Percentiles rank a stretch among this genome's conserved stretches.
These are phyloP conservation scores for Zymoseptoria pseudotritici DNA, from an alignment of 2,329 filamentous ascomycete species.

Conservation along the genomic window DNA sequence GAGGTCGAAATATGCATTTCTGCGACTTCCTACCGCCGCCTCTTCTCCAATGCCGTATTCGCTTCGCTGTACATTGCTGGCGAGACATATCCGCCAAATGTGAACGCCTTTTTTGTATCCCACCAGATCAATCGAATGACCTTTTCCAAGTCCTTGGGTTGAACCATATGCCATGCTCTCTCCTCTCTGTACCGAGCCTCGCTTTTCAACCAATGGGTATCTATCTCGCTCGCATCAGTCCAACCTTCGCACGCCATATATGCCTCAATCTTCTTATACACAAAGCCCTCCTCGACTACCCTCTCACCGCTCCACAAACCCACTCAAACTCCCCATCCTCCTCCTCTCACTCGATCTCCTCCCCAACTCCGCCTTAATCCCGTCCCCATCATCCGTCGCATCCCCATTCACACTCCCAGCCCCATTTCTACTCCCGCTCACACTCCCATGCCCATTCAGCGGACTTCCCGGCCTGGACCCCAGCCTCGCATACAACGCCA, in stretches of 20 bases:
- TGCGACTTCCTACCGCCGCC: neutral
- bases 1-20: neutral
- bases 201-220: neutral
- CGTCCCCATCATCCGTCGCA: neutral
- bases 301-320: neutral
- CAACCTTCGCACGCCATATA: neutral
- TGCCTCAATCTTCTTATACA: neutral
- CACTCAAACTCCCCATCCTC: neutral
- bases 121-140: too few species aligned
- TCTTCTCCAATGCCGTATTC: neutral
- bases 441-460: neutral
- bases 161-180: neutral
- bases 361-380: neutral
- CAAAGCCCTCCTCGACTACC: neutral
- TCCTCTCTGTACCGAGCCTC: neutral
- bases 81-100: neutral
- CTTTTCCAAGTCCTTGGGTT: neutral
- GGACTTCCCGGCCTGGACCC: slow-evolving; percentile 19
- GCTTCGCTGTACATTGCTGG: neutral
- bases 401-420: neutral
- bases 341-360: neutral
- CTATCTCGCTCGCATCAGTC: neutral
- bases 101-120: neutral
- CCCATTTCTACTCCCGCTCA: neutral
- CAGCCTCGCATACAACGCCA: slow-evolving; percentile 58